Evolutionary conservation across 2,329 filamentous ascomycete species (phyloP), one percentile per base, ranked within the genome.

Genomic region (Ceratocystiopsis brevicomis): DNA sequence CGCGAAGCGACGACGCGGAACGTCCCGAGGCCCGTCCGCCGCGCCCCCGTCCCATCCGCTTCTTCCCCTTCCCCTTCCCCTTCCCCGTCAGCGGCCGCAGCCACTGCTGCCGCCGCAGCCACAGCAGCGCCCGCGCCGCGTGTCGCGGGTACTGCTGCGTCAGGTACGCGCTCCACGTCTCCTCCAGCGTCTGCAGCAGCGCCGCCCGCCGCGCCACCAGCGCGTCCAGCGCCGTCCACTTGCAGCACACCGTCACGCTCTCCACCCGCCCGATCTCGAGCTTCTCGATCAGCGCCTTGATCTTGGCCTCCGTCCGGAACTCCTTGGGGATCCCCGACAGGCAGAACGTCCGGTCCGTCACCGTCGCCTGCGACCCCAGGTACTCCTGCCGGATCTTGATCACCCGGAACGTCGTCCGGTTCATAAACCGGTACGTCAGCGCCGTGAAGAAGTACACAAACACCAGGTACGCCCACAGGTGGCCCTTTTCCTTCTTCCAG

Each of bases 381-480:
- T 95, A 98, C 46, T 86, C 77, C 58, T 98, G 90, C 19, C 90
- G 71, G 30, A 88, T 73, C 45, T 78, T 73, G 50, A 96, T 92
- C 42, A 98, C 80, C 46, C 77, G 80, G 51, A 80, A 75, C 0
- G 90, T 96, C 60, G 94, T 80, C 37, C 71, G 71, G 46, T 88
- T 76, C 53, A 96, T 76, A 51, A 88, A 73, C 56, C 87, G 93
- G 13, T 95, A 65, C 0, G 83, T 81, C 37, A 96, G 62, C 2
- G 67, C 74, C 6, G 81, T 88, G 59, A 96, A 98, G 41, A 96
- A 69, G 63, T 95, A 98, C 1, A 86, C 83, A 53, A 98, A 98
- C n/a, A 82, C 67, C 14, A 94, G 73, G 55, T 96, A 95, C 54
- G 88, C 82, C 86, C 88, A 95, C 1, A 95, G 64, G 53, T 87